Base-by-base conservation (phyloP, 2,329 filamentous ascomycete genomes). In the Pestalotiopsis fici region DNA sequence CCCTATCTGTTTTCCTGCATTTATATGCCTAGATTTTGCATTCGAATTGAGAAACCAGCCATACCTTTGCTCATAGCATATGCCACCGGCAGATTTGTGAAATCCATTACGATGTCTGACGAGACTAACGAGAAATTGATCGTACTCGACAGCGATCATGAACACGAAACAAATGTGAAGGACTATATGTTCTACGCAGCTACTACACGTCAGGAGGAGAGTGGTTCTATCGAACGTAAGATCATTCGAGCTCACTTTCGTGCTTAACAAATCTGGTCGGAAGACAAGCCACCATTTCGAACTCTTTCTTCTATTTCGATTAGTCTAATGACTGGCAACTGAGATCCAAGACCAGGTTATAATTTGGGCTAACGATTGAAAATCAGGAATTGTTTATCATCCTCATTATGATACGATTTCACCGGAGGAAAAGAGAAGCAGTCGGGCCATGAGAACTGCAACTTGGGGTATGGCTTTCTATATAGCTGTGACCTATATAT, bases 401-500 rank as follows among this genome's bases (percentile, higher is more conserved):
- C 67, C 35, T 18, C 18, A 27, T n/a, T n/a, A 18, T 9, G 21
- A 59, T 59, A 59, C 56, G n/a, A 35, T 18, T 73, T 82, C 37
- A 74, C 74, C 4, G 78, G 84, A 86, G 68, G 85, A 84, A 84
- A 76, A 75, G 27, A 82, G 81, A 63, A 84, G 84, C 3, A 81
- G 79, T 23, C 80, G 84, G 25, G 80, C 81, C 4, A 70, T 83
- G 65, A 77, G 84, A 6, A 85, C 83, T 0, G 83, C 83, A 0
- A 79, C 78, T 1, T 80, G 81, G 76, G 82, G 82, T 11, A 80
- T 82, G 37, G 76, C 81, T 47, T 86, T 86, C 70, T 85, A 83
- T 64, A 75, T 85, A 59, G 84, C 85, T 71, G 83, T 83, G 11
- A 85, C 83, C 1, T 83, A 85, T 68, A 81, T 85, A 60, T 73